These are phyloP conservation scores for Lepidium sativum DNA, from an alignment of 345 rosid species.

Conservation along the genomic window DNA sequence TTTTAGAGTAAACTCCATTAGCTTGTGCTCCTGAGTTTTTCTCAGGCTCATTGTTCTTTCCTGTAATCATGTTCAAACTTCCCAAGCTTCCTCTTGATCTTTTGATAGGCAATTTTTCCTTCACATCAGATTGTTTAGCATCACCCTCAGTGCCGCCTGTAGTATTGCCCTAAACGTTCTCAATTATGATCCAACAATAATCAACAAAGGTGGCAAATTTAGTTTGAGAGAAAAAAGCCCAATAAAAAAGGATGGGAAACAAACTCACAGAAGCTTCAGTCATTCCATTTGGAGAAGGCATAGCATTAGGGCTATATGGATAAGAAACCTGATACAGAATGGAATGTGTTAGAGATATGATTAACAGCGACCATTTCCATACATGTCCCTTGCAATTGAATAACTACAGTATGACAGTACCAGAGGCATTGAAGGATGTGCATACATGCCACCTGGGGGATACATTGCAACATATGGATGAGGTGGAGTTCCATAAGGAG, in stretches of 20 bases:
- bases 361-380: not conserved
- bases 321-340: conserved; percentile 65
- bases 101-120: conserved; percentile 95
- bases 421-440: conserved; percentile 93
- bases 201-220: not conserved
- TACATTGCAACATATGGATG: conserved; percentile 99
- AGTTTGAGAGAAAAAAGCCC: conserved; percentile 12
- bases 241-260: not conserved
- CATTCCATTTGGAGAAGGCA: conserved; percentile 91
- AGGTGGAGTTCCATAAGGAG: conserved; percentile 95
- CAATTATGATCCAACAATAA: conserved; percentile 6
- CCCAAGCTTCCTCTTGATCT: conserved; percentile 98
- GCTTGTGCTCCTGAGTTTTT: conserved; percentile 70
- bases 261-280: conserved; percentile 71
- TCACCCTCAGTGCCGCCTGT: conserved; percentile 65
- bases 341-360: not conserved
- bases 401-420: conserved; percentile 34
- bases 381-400: conserved; percentile 1
- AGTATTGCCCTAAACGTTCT: conserved; percentile 62
- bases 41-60: conserved; percentile 64
- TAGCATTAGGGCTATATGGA: conserved; percentile 93
- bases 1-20: conserved; percentile 79
- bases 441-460: conserved; percentile 94
- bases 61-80: conserved; percentile 85
- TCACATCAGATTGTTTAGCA: conserved; percentile 67